Base-by-base conservation (phyloP, 163 green algal genomes). In the Scenedesmus sp. region DNA sequence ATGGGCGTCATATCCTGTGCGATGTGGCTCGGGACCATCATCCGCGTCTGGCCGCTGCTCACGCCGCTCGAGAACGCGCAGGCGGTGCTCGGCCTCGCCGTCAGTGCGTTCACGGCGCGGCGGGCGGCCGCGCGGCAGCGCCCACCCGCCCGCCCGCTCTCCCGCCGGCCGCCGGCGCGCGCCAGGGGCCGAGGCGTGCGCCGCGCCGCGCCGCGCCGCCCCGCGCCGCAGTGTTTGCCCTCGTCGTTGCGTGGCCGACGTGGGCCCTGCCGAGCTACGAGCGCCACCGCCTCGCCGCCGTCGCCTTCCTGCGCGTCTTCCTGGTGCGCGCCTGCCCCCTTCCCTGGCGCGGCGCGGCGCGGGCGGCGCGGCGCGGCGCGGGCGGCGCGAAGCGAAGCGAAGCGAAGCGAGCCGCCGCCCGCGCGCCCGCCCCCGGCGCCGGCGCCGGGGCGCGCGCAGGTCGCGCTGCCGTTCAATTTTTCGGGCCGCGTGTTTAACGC, bases 391-490 rank as follows among this genome's bases (percentile, higher is more conserved):
- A n/a, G n/a, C n/a, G n/a, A n/a, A n/a, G n/a, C n/a, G n/a, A n/a
- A n/a, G n/a, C n/a, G n/a, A n/a, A n/a, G n/a, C n/a, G n/a, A n/a
- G n/a, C n/a, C n/a, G n/a, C n/a, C n/a, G n/a, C n/a, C n/a, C n/a
- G n/a, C n/a, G n/a, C n/a, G n/a, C n/a, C n/a, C n/a, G n/a, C n/a
- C n/a, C n/a, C n/a, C n/a, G n/a, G n/a, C n/a, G n/a, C n/a, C n/a
- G n/a, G n/a, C n/a, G n/a, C n/a, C n/a, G n/a, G n/a, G n/a, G n/a
- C n/a, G n/a, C n/a, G n/a, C n/a, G n/a, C n/a, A n/a, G n/a, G n/a
- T 74, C 17, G 64, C 64, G 24, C 64, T 74, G 64, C 64, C 64
- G 36, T 74, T 74, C 64, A 74, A 74, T 45, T 74, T 74, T 45
- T 45, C n/a, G 36, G 58, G n/a, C 3, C 9, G 6, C 9, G 64